A percentile compares a stretch with the other conserved stretches of the same genome.
These are phyloP conservation scores for Rhizophora mangle DNA, from an alignment of 345 rosid genomes.

Conservation along the genomic window DNA sequence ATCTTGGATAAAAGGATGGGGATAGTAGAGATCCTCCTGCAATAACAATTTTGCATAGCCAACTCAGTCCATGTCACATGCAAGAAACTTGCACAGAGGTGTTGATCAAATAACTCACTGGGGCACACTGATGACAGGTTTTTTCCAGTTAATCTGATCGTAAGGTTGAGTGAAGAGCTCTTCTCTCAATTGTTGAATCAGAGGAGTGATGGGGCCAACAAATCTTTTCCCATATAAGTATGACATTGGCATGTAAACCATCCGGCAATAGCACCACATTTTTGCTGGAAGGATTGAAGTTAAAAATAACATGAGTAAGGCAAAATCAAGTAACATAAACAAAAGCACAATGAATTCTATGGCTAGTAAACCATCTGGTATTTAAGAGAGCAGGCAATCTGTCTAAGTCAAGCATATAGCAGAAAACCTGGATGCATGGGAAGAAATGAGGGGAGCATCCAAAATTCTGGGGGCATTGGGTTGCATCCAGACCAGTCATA, in stretches of 20 bases:
- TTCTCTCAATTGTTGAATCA: conserved; percentile 16
- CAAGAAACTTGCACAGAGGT: not conserved
- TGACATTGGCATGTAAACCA: conserved; percentile 31
- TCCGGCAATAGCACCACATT: conserved; percentile 24
- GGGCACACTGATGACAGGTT: conserved; percentile 9
- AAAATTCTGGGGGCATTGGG: conserved; percentile 31
- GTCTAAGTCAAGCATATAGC: not conserved
- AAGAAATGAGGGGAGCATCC: conserved; percentile 16
- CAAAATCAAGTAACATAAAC: not conserved
- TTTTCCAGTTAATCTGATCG: conserved; percentile 12
- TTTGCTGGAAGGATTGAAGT: conserved; percentile 17
- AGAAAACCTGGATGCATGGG: conserved; percentile 16
- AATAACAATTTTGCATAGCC: not conserved
- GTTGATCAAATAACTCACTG: not conserved
- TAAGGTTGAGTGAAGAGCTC: conserved; percentile 16
- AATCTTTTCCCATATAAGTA: conserved; percentile 24
- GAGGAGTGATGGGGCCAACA: conserved; percentile 23
- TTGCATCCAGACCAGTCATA: conserved; percentile 23
- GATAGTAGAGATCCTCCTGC: conserved; percentile 21
- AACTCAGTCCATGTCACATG: not conserved
- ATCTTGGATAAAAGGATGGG: conserved; percentile 17
- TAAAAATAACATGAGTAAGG: not conserved
- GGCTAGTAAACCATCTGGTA: not conserved
- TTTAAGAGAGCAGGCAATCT: too few relatives aligned
- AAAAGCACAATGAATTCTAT: not conserved